These are phyloP conservation scores for Orychophragmus violaceus DNA, from an alignment of 345 rosid species.

Conservation along the genomic window DNA sequence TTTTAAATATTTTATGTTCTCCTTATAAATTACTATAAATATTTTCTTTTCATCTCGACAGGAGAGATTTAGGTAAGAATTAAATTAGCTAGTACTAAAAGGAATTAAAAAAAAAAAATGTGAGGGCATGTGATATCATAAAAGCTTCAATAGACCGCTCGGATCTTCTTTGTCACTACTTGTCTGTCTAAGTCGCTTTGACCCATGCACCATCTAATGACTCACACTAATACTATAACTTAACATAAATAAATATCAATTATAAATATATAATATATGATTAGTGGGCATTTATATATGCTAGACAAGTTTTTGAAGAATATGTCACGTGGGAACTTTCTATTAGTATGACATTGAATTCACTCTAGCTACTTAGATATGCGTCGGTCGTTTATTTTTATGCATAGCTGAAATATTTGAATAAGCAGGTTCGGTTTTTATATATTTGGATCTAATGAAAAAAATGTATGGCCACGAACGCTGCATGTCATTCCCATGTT, in stretches of 20 bases:
- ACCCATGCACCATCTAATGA: constrained; percentile 31
- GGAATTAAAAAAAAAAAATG: constrained; percentile 10
- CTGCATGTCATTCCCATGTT: constrained; percentile 25
- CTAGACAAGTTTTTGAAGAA: constrained; percentile 21
- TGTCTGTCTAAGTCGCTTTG: constrained; percentile 27
- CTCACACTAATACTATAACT: constrained; percentile 13
- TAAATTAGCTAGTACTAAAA: constrained; percentile 16
- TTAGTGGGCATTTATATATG: constrained; percentile 8
- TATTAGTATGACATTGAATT: neutral
- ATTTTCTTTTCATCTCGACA: neutral
- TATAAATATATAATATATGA: neutral
- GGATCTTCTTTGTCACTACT: constrained; percentile 29
- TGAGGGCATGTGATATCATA: constrained; percentile 58
- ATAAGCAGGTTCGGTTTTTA: neutral
- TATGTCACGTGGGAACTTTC: constrained; percentile 20
- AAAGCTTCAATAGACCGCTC: constrained; percentile 43
- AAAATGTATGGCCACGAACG: constrained; percentile 2
- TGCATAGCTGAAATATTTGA: neutral
- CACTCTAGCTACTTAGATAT: neutral
- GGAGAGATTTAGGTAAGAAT: constrained; percentile 11
- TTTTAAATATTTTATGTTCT: no score
- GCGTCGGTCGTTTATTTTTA: neutral
- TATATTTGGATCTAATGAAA: neutral
- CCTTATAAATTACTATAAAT: no score
- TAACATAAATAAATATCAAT: neutral